A percentile compares a stretch with the other conserved stretches of the same genome.
Evolutionary conservation across 2,329 filamentous ascomycete genomes (phyloP).

Genomic region (Curvularia hawaiiensis): DNA sequence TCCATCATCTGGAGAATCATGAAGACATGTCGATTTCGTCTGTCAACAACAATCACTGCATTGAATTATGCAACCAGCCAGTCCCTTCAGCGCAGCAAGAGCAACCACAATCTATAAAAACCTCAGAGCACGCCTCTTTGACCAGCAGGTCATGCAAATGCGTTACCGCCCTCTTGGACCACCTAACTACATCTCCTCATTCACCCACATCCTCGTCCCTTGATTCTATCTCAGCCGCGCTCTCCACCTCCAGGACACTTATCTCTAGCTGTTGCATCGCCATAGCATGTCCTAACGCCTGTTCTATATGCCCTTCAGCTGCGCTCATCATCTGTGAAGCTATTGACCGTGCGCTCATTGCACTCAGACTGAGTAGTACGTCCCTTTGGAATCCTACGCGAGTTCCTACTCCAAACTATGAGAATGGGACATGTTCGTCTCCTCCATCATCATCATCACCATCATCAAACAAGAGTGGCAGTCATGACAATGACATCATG

Average conservation of each 20-base stretch:
- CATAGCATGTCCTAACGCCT: constrained; percentile 6
- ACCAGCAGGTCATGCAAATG: constrained; percentile 7
- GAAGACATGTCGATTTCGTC: background rate
- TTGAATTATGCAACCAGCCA: background rate
- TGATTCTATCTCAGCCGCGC: constrained; percentile 2
- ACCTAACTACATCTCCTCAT: constrained; percentile 3
- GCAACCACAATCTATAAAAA: background rate
- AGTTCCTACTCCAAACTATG: background rate
- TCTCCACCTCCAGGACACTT: constrained; percentile 6
- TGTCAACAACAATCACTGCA: background rate
- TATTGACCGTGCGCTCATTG: constrained; percentile 7
- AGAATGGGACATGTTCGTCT: constrained; percentile 5
- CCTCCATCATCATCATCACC: constrained; percentile 1
- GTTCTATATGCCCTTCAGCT: constrained; percentile 7
- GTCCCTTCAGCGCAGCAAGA: background rate
- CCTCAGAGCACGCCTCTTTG: background rate
- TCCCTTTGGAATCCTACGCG: constrained; percentile 5
- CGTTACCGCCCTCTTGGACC: constrained; percentile 3
- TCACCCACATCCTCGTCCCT: background rate
- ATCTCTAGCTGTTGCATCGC: constrained; percentile 6
- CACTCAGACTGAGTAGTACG: constrained; percentile 5
- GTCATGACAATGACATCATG: constrained; percentile 4
- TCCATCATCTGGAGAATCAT: constrained; percentile 3
- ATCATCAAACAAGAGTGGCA: background rate
- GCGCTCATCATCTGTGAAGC: constrained; percentile 9